Base-by-base conservation (phyloP, 2,329 filamentous ascomycete genomes). In the Fusarium sp. region DNA sequence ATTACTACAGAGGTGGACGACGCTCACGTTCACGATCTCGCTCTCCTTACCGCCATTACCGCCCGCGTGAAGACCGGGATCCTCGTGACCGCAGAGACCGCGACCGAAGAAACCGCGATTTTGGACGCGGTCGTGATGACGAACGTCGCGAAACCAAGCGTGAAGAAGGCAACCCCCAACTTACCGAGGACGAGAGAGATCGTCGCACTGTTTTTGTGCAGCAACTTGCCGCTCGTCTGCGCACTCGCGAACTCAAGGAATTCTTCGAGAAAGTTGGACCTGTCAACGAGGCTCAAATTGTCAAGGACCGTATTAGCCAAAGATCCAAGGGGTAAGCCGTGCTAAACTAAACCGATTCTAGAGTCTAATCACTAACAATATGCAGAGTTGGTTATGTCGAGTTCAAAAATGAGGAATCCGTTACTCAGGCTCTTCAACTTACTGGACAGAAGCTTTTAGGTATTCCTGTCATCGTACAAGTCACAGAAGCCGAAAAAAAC, bases 401-500 rank as follows among this genome's bases (percentile, higher is more conserved):
- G 88, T 99, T 99, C 85, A 97, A 95, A 83, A 91, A 94, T 81
- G 96, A 98, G 89, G 94, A 97, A 79, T 97, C 95, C 78, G 96
- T 99, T 78, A 89, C 92, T 80, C 92, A 93, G 86, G 96, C 97
- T 81, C 93, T 99, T 82, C 94, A 98, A 87, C 95, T 99, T 87
- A 99, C 96, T 83, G 96, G 96, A 85, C 96, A 98, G 87, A 98
- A 96, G 86, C 92, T 99, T 85, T 88, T 98, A 92, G 95, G 95
- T 88, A 98, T 99, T 77, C 96, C 96, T 68, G 97, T 99, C 82
- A 99, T 99, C 80, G 97, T 96, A 62, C 96, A 98, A 85, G 91
- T 98, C 82, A 98, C 96, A 79, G 96, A 99, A 88, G 97, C 96
- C 82, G 97, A 99, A 84, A 99, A 99, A 88, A 99, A 99, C 82